Evolutionary conservation across 2,329 filamentous ascomycete species (phyloP).

Genomic region (Trichoderma brevicompactum): DNA sequence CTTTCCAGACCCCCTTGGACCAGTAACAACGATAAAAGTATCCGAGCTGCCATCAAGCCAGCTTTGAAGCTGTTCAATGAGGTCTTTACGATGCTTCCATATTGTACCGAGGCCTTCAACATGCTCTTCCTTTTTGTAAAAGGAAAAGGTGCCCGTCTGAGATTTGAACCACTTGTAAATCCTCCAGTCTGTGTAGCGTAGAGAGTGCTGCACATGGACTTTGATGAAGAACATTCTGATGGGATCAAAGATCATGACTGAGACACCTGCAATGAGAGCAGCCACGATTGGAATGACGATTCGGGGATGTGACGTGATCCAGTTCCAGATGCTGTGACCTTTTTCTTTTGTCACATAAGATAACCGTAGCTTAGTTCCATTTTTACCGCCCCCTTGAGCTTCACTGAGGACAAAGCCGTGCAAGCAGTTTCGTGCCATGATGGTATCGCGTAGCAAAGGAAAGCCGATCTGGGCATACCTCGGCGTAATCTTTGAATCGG

Average conservation of each 20-base stretch:
- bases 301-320: conserved; percentile 82
- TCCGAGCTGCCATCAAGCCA: conserved; percentile 89
- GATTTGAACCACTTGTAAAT: conserved; percentile 79
- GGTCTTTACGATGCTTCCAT: conserved; percentile 82
- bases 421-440: conserved; percentile 90
- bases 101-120: conserved; percentile 76
- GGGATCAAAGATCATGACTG: conserved; percentile 89
- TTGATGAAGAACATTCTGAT: conserved; percentile 93
- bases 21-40: conserved; percentile 93
- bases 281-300: conserved; percentile 84
- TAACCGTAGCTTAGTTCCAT: conserved; percentile 76
- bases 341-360: conserved; percentile 83
- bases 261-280: conserved; percentile 79
- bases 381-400: conserved; percentile 71
- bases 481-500: conserved; percentile 83
- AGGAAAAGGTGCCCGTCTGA: conserved; percentile 65
- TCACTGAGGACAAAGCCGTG: conserved; percentile 79
- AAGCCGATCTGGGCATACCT: conserved; percentile 83
- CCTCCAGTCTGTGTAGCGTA: conserved; percentile 73
- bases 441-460: conserved; percentile 70
- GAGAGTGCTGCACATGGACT: conserved; percentile 77
- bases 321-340: conserved; percentile 80
- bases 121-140: conserved; percentile 61
- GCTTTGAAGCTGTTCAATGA: conserved; percentile 79
- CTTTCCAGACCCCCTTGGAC: conserved; percentile 89